phyloP scores from a whole-genome alignment of 2,329 filamentous ascomycete genomes.

The Colletotrichum australisinense region DNA sequence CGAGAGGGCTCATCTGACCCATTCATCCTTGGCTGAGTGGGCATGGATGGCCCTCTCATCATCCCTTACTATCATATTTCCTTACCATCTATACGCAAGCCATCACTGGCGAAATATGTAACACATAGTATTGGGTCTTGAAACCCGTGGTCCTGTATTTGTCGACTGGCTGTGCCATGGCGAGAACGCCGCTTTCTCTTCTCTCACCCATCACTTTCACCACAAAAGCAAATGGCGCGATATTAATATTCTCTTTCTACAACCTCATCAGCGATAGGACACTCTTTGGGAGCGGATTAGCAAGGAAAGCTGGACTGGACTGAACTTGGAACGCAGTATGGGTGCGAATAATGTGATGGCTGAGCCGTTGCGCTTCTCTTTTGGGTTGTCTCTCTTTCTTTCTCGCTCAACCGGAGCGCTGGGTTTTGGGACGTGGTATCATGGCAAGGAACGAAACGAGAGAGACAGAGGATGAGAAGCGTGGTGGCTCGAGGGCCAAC shows the following conservation, averaged over 20 bases:
- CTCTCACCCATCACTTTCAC: not conserved
- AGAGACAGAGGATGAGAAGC: conserved; percentile 7
- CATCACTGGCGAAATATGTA: conserved; percentile 20
- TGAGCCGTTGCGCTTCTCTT: conserved; percentile 27
- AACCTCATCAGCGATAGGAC: conserved; percentile 22
- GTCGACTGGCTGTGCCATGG: conserved; percentile 25
- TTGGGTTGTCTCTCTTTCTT: not conserved
- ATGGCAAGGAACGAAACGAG: not conserved
- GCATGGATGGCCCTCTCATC: not conserved
- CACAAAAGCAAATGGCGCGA: conserved; percentile 3
- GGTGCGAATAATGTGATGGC: conserved; percentile 28
- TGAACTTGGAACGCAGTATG: not conserved
- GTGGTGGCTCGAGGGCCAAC: conserved; percentile 8
- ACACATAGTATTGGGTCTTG: conserved; percentile 12
- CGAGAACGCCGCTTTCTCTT: not conserved
- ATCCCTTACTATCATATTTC: conserved; percentile 5
- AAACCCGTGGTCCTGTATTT: conserved; percentile 1
- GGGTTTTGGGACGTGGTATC: not conserved
- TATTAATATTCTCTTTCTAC: conserved; percentile 11
- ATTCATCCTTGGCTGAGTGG: not conserved
- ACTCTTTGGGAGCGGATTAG: not conserved
- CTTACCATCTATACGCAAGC: not conserved
- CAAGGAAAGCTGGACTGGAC: conserved; percentile 25
- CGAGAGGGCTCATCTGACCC: not conserved
- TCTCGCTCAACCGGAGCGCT: not conserved